Evolutionary conservation across 2,329 filamentous ascomycete genomes (phyloP).

Genomic region (Alternaria burnsii): DNA sequence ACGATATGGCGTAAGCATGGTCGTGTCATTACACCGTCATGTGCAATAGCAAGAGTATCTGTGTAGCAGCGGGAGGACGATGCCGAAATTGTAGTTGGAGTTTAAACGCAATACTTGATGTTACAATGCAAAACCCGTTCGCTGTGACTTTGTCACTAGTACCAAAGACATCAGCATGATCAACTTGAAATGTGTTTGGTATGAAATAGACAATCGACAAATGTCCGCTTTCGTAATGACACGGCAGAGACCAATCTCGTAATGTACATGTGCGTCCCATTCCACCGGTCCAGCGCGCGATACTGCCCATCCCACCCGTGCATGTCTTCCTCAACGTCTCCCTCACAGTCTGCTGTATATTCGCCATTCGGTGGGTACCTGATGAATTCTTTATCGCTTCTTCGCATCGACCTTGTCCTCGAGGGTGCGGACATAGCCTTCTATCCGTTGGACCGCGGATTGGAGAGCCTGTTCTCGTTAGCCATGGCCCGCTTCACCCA

Average conservation of each 20-base stretch:
- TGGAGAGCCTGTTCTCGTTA: slow-evolving; percentile 71
- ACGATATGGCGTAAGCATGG: background rate
- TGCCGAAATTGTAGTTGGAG: background rate
- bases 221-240: slow-evolving; percentile 4
- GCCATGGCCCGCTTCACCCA: slow-evolving; percentile 1
- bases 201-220: background rate
- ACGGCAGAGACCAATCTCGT: slow-evolving; percentile 8
- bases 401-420: slow-evolving; percentile 77
- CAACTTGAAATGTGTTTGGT: background rate
- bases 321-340: background rate
- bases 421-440: slow-evolving; percentile 80
- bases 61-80: background rate
- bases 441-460: slow-evolving; percentile 84
- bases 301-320: background rate
- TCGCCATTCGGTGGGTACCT: background rate
- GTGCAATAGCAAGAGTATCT: background rate
- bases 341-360: background rate
- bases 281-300: background rate
- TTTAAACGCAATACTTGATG: background rate
- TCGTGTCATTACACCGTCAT: background rate
- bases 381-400: slow-evolving; percentile 23
- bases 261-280: slow-evolving; percentile 10
- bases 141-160: background rate
- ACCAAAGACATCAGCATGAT: background rate
- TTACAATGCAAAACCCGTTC: background rate